Evolutionary conservation across 2,329 filamentous ascomycete genomes (phyloP).

Genomic region (Tolypocladium endophyticum): DNA sequence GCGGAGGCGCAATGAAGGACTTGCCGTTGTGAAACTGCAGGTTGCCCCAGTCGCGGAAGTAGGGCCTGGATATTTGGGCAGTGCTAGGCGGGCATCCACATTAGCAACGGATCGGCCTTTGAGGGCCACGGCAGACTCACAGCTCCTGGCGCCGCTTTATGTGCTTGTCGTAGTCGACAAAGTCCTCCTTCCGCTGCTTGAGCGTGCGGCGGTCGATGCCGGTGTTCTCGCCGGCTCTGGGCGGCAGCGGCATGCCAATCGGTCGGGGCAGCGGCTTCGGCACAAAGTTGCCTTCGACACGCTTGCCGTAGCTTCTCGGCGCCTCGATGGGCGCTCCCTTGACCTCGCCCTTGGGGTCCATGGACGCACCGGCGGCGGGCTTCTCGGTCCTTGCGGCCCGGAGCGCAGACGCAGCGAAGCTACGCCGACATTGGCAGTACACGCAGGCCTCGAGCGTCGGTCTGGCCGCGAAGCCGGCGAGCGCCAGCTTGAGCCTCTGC

Average conservation of each 20-base stretch:
- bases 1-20: conserved; percentile 74
- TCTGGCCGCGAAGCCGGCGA: conserved; percentile 11
- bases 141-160: conserved; percentile 64
- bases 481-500: conserved; percentile 18
- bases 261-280: conserved; percentile 57
- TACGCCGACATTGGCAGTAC: conserved; percentile 39
- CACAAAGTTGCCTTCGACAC: conserved; percentile 39
- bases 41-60: conserved; percentile 93
- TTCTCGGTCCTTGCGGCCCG: conserved; percentile 19
- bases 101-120: not conserved
- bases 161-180: conserved; percentile 79
- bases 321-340: conserved; percentile 42
- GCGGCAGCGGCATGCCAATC: conserved; percentile 70
- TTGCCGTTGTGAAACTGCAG: conserved; percentile 78
- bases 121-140: conserved; percentile 30
- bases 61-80: conserved; percentile 69
- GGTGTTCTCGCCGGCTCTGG: conserved; percentile 69
- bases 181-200: conserved; percentile 63
- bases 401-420: conserved; percentile 34
- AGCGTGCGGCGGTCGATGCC: conserved; percentile 61
- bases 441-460: conserved; percentile 30
- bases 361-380: conserved; percentile 22
- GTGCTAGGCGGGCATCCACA: conserved; percentile 36
- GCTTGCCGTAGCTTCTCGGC: conserved; percentile 49
- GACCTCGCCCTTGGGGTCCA: conserved; percentile 26